Evolutionary conservation across 768 basidiomycete species (phyloP), one percentile per base, ranked within the genome.

Genomic region (Russula lepida): DNA sequence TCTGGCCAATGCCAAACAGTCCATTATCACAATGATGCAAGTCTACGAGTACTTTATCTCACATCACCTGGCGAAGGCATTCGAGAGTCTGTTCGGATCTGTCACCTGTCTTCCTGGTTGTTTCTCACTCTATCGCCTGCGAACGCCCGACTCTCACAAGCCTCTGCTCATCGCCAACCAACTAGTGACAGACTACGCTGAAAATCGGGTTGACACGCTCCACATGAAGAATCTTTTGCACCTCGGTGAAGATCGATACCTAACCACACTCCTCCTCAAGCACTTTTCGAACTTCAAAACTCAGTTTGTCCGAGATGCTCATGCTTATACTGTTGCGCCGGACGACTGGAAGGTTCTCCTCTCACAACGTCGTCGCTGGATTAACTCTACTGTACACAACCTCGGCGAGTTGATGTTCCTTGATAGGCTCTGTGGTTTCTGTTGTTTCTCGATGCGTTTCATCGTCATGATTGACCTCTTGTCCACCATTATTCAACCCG

Each of bases 1-100:
- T 65, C 77, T 99, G 58, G 80, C 94, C 33, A 98, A 99, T 68
- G 84, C 94, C 19, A 95, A 97, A 72, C 89, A 94, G 72, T 97
- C 95, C 1, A 79, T 95, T 69, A 87, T 95, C 64, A 97, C 94
- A 9, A 97, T 97, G 94, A 91, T 95, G 88, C 94, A 98, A 79
- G 95, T 98, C 33, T 98, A 98, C 78, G 95, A 98, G 71, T 98
- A 98, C 80, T 99, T 92, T 77, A 93, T 99, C 68, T 98, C 94
- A 0, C 97, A 99, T 75, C 93, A 98, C 74, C 86, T 99, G 80
- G 92, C 97, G 53, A 99, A 99, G 73, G 92, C 95, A 1, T 98
- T 99, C 74, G 97, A 98, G 75, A 86, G 83, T 67, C 79, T 98
- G 11, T 99, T 99, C 70, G 95, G 95, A 52, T 97, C 94, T 15